Evolutionary conservation across 1,284 basidiomycete species (phyloP).

Genomic region (Ustilago curta): DNA sequence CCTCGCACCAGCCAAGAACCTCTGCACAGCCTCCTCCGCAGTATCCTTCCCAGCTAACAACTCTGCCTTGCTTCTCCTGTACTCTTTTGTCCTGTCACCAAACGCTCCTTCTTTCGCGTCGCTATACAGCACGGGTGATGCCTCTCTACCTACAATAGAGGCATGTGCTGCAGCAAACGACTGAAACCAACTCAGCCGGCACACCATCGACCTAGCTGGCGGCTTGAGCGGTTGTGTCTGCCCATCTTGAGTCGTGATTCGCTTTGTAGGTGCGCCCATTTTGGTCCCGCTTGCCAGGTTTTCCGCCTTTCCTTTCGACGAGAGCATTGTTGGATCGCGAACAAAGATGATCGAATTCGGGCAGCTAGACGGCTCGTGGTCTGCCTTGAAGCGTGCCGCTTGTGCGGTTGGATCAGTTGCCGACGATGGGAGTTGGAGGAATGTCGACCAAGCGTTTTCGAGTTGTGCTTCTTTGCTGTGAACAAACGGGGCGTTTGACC

Average conservation of each 20-base stretch:
- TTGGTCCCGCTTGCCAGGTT: constrained; percentile 35
- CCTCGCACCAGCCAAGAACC: constrained; percentile 17
- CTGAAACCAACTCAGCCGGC: constrained; percentile 25
- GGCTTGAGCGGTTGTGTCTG: constrained; percentile 23
- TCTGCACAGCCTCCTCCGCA: constrained; percentile 7
- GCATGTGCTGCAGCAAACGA: constrained; percentile 5
- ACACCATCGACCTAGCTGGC: constrained; percentile 26
- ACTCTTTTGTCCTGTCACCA: constrained; percentile 10
- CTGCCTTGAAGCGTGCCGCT: constrained; percentile 1
- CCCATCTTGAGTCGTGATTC: constrained; percentile 6
- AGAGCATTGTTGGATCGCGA: background rate
- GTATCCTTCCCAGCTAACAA: constrained; percentile 23
- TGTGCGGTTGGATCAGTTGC: background rate
- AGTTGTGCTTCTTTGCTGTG: constrained; percentile 24
- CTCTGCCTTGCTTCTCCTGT: constrained; percentile 20
- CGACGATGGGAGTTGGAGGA: background rate
- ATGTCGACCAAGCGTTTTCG: constrained; percentile 24
- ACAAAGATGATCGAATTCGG: constrained; percentile 29
- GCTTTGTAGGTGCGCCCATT: constrained; percentile 38
- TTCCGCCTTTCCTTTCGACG: constrained; percentile 14
- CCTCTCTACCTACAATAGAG: background rate
- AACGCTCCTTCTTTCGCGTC: constrained; percentile 29
- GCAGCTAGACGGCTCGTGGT: constrained; percentile 21
- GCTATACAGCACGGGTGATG: constrained; percentile 4
- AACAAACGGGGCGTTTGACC: constrained; percentile 8